phyloP scores from a whole-genome alignment of 495 filamentous ascomycete genomes.

The Parathielavia hyrcaniae region DNA sequence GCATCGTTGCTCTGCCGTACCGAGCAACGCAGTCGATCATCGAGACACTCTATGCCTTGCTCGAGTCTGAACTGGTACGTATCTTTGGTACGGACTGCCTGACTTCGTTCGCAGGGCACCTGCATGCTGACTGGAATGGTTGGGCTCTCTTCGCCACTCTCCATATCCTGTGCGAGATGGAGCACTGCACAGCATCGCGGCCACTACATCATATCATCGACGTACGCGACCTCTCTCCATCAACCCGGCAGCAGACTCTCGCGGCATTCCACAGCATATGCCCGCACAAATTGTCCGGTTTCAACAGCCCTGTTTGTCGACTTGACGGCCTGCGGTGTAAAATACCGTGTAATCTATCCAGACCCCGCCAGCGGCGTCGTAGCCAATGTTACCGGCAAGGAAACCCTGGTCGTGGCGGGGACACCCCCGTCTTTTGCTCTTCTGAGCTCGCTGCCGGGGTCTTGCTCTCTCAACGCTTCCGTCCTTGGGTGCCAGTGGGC shows the following conservation, averaged over 20 bases:
- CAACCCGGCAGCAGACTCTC: no score
- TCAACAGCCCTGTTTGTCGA: neutral
- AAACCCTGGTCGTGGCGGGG: slow-evolving; percentile 14
- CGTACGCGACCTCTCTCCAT: no score
- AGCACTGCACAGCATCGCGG: no score
- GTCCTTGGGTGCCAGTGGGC: neutral
- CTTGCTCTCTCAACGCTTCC: slow-evolving; percentile 5
- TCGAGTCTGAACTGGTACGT: neutral
- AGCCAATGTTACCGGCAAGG: neutral
- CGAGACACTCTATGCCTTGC: neutral
- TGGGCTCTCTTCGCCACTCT: no score
- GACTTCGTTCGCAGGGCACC: no score
- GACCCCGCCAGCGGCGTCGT: slow-evolving; percentile 2
- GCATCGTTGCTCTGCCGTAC: neutral
- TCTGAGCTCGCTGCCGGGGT: slow-evolving; percentile 16
- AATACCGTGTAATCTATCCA: slow-evolving; percentile 5
- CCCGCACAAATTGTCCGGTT: neutral
- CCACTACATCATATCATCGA: no score
- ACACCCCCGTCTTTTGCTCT: slow-evolving; percentile 3
- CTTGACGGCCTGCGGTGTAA: neutral
- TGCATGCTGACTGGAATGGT: no score
- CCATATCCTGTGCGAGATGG: no score
- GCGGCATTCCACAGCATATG: neutral
- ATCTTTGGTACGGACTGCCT: neutral
- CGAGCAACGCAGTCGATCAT: neutral